A percentile compares a stretch with the other conserved stretches of the same genome.
These are phyloP conservation scores for Saprolegnia parasitica DNA, from an alignment of 352 stramenopile genomes.

Conservation along the genomic window DNA sequence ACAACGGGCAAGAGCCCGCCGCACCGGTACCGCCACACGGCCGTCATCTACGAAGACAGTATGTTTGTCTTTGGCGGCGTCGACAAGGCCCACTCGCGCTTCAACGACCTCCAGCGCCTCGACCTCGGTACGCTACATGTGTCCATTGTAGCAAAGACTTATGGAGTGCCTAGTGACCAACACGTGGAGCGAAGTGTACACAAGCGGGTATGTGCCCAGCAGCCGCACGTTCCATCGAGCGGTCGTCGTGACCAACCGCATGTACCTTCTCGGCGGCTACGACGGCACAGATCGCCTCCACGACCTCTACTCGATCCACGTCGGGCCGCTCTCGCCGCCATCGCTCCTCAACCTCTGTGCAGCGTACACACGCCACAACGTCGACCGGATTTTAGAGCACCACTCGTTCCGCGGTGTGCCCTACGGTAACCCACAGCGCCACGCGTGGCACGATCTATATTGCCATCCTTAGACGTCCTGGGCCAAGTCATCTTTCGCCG, in stretches of 20 bases:
- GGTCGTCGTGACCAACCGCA: slow-evolving; percentile 70
- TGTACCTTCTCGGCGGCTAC: slow-evolving; percentile 84
- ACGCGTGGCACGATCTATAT: neutral
- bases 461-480: slow-evolving; percentile 46
- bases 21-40: slow-evolving; percentile 81
- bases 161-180: slow-evolving; percentile 45
- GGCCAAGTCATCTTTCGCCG: slow-evolving; percentile 76
- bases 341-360: slow-evolving; percentile 71
- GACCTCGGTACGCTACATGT: slow-evolving; percentile 41
- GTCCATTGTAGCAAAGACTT: neutral
- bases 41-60: slow-evolving; percentile 74
- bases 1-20: slow-evolving; percentile 53
- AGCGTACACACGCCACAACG: slow-evolving; percentile 59
- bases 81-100: slow-evolving; percentile 83
- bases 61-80: slow-evolving; percentile 90
- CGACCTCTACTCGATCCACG: slow-evolving; percentile 81
- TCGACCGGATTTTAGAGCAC: slow-evolving; percentile 54
- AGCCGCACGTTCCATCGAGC: slow-evolving; percentile 84
- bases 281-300: slow-evolving; percentile 79
- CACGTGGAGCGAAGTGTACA: slow-evolving; percentile 81
- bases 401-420: slow-evolving; percentile 77
- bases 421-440: slow-evolving; percentile 32
- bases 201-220: slow-evolving; percentile 70
- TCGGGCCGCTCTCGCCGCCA: slow-evolving; percentile 64
- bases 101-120: slow-evolving; percentile 79